Conservation (phyloP, 805 yeast species). For the Wickerhamomyces rabaulensis region DNA sequence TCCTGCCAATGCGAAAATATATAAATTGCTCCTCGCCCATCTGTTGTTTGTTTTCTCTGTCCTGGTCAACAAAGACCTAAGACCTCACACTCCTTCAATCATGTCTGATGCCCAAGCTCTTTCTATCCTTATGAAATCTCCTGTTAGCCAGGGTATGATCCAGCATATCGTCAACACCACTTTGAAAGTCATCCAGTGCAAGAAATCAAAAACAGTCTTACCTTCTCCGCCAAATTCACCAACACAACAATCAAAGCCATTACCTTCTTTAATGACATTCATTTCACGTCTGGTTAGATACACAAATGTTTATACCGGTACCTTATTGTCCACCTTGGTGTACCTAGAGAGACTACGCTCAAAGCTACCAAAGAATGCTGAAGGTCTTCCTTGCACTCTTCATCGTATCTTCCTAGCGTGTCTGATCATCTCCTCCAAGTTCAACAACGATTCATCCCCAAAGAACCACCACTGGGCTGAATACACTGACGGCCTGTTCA, state of each 20-base stretch:
- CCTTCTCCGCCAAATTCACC: slow-evolving; percentile 32
- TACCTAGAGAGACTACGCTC: slow-evolving; percentile 57
- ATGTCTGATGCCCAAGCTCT: slow-evolving; percentile 55
- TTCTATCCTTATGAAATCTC: slow-evolving; percentile 52
- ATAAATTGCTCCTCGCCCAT: not conserved
- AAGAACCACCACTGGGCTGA: slow-evolving; percentile 76
- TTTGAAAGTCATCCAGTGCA: slow-evolving; percentile 62
- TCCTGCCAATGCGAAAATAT: not conserved
- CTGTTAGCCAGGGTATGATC: slow-evolving; percentile 72
- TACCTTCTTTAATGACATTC: slow-evolving; percentile 71
- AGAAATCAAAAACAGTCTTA: slow-evolving; percentile 26
- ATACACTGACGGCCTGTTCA: slow-evolving; percentile 70
- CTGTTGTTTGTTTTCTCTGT: no score
- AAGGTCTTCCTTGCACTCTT: slow-evolving; percentile 74
- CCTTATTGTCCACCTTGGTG: slow-evolving; percentile 66
- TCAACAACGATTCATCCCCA: slow-evolving; percentile 74
- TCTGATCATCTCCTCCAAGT: slow-evolving; percentile 66
- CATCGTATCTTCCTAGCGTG: slow-evolving; percentile 75
- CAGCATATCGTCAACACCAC: slow-evolving; percentile 63
- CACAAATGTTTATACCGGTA: slow-evolving; percentile 78
- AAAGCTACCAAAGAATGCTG: slow-evolving; percentile 64
- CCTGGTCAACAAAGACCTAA: no score
- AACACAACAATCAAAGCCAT: slow-evolving; percentile 14
- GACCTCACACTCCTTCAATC: not conserved
- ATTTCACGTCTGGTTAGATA: slow-evolving; percentile 66